Evolutionary conservation across 345 rosid species (phyloP), one percentile per base, ranked within the genome.

Genomic region (Mallotus nudiflorus): DNA sequence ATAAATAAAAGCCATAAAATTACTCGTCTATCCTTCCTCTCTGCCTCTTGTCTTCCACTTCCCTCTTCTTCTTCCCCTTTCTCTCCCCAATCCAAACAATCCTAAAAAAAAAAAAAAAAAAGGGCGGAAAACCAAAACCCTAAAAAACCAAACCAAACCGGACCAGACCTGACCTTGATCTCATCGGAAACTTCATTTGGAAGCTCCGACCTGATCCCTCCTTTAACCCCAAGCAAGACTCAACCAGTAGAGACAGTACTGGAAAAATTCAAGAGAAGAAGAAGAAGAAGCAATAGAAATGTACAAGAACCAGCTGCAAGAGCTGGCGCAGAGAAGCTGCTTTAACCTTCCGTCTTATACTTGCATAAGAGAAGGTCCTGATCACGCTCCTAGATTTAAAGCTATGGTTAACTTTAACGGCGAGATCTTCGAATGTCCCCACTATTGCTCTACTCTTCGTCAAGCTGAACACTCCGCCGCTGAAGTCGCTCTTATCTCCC

Each of bases 281-380:
- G 57, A 60, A 31, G 46, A 24, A 27, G 44, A 24, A 28, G 28
- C 11, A 31, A 29, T 46, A 65, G 86, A 89, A 83, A 95, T 95
- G 99, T 95, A 95, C 77, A 95, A 95, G 91, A 95, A 95, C 84
- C 99, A 95, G 97, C 86, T 95, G 20, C 99, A 95, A 73, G 99
- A 95, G 97, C 92, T 95, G 84, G 99, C 99, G 76, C 99, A 95
- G 90, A 86, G 99, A 85, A 95, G 99, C 97, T 95, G 99, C 87
- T 95, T 95, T 81, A 82, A 78, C 75, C 91, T 95, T 8, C 99
- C 99, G 11, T 89, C 97, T 14, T 95, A 95, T 74, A 87, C 92
- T 5, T 92, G 97, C 83, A 79, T 95, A 52, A 77, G 99, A 78
- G 99, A 95, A 85, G 99, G 99, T 64, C 99, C 99, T 4, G 99